These are phyloP conservation scores for Diplotaxis tenuifolia DNA, from an alignment of 345 rosid species.

Conservation along the genomic window DNA sequence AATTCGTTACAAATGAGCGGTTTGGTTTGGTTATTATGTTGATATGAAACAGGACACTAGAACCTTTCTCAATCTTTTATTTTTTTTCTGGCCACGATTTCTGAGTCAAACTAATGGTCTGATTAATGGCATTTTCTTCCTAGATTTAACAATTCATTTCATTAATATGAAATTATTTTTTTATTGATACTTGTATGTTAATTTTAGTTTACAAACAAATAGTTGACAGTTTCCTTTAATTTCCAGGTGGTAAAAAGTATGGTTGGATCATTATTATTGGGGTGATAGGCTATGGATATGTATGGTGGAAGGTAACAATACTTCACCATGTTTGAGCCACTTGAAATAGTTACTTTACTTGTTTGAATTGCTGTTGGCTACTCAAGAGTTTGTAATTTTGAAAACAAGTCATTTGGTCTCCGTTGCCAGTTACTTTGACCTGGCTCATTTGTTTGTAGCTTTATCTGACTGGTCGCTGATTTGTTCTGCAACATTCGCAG, in stretches of 20 bases:
- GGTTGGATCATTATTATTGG: slow-evolving; percentile 34
- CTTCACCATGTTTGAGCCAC: not conserved
- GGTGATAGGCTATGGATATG: slow-evolving; percentile 39
- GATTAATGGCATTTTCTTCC: not conserved
- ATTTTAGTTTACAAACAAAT: not conserved
- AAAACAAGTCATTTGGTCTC: not conserved
- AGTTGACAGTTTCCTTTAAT: not conserved
- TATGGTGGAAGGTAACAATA: slow-evolving; percentile 39
- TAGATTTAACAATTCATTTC: not conserved
- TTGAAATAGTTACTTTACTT: not conserved
- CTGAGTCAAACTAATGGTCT: not conserved
- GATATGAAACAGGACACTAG: not conserved
- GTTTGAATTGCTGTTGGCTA: slow-evolving; percentile 1
- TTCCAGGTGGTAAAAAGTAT: slow-evolving; percentile 31
- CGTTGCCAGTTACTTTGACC: not conserved
- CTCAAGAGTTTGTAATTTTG: not conserved
- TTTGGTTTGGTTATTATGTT: not conserved
- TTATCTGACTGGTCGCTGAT: not conserved
- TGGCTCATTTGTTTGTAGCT: not conserved
- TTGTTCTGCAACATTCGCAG: slow-evolving; percentile 37
- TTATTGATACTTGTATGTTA: not conserved
- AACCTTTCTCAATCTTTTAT: not conserved
- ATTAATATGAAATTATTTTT: not conserved
- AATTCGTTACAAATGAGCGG: not conserved
- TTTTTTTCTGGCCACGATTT: slow-evolving; percentile 1